These are phyloP conservation scores for Eucalyptus guilfoylei DNA, from an alignment of 345 rosid species.

Conservation along the genomic window DNA sequence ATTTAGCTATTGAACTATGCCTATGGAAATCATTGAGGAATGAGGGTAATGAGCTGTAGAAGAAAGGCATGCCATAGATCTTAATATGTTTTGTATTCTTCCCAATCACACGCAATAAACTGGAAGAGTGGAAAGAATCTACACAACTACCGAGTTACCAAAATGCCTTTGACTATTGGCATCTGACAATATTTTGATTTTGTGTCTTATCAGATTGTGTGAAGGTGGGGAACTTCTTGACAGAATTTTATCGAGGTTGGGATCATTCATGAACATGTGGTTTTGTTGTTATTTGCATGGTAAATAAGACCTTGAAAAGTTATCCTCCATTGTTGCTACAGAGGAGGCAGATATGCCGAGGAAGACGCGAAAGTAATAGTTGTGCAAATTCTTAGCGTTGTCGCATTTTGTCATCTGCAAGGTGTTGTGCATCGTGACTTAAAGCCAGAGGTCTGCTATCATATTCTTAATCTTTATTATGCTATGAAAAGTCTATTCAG, in stretches of 20 bases:
- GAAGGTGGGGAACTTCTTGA: conserved; percentile 96
- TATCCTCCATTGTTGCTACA: conserved; percentile 7
- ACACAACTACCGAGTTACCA: not conserved
- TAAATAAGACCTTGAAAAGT: not conserved
- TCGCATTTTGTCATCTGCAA: conserved; percentile 92
- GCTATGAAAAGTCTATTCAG: not conserved
- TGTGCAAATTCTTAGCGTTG: conserved; percentile 66
- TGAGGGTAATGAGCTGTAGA: not conserved
- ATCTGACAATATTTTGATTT: not conserved
- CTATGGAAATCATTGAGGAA: not conserved
- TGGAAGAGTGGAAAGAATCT: not conserved
- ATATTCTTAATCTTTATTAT: not conserved
- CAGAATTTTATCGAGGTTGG: conserved; percentile 78
- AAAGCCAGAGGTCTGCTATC: conserved; percentile 71
- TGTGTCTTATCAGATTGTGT: conserved; percentile 52
- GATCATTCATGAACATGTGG: not conserved
- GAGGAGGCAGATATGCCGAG: conserved; percentile 92
- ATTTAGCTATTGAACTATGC: not conserved
- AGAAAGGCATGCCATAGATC: not conserved
- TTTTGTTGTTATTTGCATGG: not conserved
- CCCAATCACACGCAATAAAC: not conserved
- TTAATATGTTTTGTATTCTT: not conserved
- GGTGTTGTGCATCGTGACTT: conserved; percentile 97
- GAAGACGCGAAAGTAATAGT: conserved; percentile 77
- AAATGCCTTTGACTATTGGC: not conserved